Percentiles rank a stretch among this genome's conserved stretches.
phyloP scores from a whole-genome alignment of 1,284 basidiomycete species.

The Neotropicomus parvogracilis region DNA sequence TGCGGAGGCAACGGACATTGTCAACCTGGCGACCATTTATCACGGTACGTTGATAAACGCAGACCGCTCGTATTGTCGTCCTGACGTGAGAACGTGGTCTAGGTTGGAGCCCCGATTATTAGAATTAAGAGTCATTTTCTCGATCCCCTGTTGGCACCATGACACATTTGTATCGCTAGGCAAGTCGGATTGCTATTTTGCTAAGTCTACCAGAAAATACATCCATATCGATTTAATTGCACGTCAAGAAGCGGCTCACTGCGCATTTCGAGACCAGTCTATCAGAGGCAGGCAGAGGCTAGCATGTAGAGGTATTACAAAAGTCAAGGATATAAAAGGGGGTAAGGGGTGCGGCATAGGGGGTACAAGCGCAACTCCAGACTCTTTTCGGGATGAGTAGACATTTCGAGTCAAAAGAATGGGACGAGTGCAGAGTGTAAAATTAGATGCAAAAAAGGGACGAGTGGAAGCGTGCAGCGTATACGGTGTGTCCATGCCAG shows the following conservation, averaged over 20 bases:
- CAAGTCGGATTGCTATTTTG: background rate
- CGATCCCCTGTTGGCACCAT: conserved; percentile 4
- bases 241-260: conserved; percentile 7
- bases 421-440: conserved; percentile 22
- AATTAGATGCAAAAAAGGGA: conserved; percentile 14
- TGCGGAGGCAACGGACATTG: conserved; percentile 78
- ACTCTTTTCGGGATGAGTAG: conserved; percentile 13
- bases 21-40: conserved; percentile 79
- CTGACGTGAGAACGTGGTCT: conserved; percentile 8
- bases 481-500: conserved; percentile 12
- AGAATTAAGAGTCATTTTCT: too few species aligned
- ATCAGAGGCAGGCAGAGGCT: conserved; percentile 15
- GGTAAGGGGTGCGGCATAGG: conserved; percentile 8
- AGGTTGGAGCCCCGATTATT: conserved; percentile 40
- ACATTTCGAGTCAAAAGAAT: conserved; percentile 14
- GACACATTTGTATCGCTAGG: conserved; percentile 9
- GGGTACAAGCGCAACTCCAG: conserved; percentile 18
- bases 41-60: conserved; percentile 45
- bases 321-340: conserved; percentile 28
- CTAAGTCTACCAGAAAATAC: conserved; percentile 18
- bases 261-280: conserved; percentile 27
- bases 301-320: conserved; percentile 33
- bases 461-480: conserved; percentile 4
- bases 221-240: conserved; percentile 15
- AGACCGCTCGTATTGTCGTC: background rate